These are phyloP conservation scores for Pachysandra terminalis DNA, from an alignment of 164 flowering plant genomes.

Conservation along the genomic window DNA sequence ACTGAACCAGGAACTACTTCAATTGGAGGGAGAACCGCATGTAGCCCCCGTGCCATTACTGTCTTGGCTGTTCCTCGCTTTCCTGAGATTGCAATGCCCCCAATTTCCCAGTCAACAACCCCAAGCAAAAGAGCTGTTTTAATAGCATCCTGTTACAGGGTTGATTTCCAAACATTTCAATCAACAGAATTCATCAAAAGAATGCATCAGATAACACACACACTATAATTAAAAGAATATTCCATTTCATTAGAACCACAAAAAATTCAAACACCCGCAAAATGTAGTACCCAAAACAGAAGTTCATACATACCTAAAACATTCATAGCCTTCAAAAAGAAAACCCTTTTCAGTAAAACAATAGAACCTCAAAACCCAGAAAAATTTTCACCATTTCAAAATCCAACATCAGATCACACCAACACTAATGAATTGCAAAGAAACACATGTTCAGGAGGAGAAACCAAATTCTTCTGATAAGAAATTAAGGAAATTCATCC, in stretches of 20 bases:
- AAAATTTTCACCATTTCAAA: not conserved
- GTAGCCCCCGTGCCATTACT: constrained; percentile 95
- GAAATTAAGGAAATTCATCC: no score
- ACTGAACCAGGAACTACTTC: constrained; percentile 84
- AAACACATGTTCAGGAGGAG: no score
- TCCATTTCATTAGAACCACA: no score
- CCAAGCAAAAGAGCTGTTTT: constrained; percentile 94
- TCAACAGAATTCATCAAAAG: not conserved
- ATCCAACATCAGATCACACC: no score
- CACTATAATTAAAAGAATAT: no score
- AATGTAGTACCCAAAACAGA: no score
- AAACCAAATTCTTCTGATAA: no score
- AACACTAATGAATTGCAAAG: no score
- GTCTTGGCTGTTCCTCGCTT: constrained; percentile 97
- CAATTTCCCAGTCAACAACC: constrained; percentile 88
- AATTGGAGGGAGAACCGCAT: constrained; percentile 92
- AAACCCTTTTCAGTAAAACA: not conserved
- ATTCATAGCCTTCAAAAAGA: no score
- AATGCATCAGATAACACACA: no score
- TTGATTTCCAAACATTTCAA: not conserved
- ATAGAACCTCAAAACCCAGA: not conserved
- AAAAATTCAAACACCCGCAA: no score
- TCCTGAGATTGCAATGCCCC: constrained; percentile 93
- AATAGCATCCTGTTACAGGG: constrained; percentile 70
- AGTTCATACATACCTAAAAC: not conserved